phyloP scores from a whole-genome alignment of 176 grass and related monocot species.

The Oryza nivara region DNA sequence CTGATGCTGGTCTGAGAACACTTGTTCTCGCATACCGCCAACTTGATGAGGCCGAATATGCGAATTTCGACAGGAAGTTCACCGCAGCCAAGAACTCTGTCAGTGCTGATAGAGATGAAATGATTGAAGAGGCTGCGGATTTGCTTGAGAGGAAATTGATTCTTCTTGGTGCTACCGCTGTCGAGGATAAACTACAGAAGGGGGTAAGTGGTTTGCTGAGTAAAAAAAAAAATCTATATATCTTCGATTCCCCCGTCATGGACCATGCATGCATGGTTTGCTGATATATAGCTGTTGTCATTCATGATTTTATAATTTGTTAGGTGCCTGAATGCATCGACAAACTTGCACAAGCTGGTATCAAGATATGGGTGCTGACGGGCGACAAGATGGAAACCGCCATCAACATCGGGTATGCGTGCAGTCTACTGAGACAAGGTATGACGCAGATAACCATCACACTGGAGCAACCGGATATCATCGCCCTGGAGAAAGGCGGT shows the following conservation, averaged over 20 bases:
- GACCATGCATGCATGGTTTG: neutral
- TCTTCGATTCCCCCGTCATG: no score
- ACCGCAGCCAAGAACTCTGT: slow-evolving; percentile 71
- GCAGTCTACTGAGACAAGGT: slow-evolving; percentile 88
- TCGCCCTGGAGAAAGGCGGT: slow-evolving; percentile 65
- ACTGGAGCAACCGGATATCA: slow-evolving; percentile 69
- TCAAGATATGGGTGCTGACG: slow-evolving; percentile 97
- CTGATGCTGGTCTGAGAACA: slow-evolving; percentile 88
- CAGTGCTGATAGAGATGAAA: slow-evolving; percentile 71
- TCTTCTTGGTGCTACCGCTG: slow-evolving; percentile 89
- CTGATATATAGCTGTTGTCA: neutral
- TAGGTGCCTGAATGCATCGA: slow-evolving; percentile 96
- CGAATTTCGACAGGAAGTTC: slow-evolving; percentile 58
- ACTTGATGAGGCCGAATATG: slow-evolving; percentile 69
- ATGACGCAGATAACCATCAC: slow-evolving; percentile 95
- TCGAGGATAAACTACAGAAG: slow-evolving; percentile 88
- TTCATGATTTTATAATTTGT: neutral
- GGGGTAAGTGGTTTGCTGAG: slow-evolving; percentile 52
- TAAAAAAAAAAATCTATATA: no score
- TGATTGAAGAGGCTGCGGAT: slow-evolving; percentile 71
- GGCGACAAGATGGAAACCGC: slow-evolving; percentile 98
- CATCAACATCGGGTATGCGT: slow-evolving; percentile 94
- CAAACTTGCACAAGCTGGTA: slow-evolving; percentile 96
- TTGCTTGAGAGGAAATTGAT: slow-evolving; percentile 71
- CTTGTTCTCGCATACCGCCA: slow-evolving; percentile 82